Conservation (phyloP, 768 basidiomycete genomes). For the Myochromella boudieri region DNA sequence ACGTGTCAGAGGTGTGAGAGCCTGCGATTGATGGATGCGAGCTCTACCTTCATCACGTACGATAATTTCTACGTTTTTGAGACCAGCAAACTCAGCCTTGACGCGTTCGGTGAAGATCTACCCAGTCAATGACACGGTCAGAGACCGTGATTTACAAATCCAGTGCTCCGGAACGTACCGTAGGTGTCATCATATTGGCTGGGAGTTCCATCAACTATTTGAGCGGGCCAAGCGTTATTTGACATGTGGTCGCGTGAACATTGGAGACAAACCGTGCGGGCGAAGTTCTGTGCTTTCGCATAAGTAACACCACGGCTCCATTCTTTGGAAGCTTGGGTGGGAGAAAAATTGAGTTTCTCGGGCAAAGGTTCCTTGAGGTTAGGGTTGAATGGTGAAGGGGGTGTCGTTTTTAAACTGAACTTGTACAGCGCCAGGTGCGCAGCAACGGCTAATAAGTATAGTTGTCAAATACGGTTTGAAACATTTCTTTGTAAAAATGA, state of each 20-base stretch:
- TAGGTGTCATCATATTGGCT: conserved; percentile 84
- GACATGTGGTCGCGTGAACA: neutral
- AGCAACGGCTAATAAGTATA: conserved; percentile 57
- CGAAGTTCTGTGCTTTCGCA: conserved; percentile 77
- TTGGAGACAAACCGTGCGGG: conserved; percentile 59
- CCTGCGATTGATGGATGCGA: neutral
- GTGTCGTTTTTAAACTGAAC: conserved; percentile 77
- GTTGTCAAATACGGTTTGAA: neutral
- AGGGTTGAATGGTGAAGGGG: conserved; percentile 65
- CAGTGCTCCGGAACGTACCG: conserved; percentile 50
- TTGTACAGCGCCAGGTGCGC: conserved; percentile 74
- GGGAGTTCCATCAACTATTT: conserved; percentile 86
- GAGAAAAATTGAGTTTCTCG: conserved; percentile 47
- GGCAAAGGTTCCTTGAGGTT: conserved; percentile 51
- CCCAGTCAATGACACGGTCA: no score
- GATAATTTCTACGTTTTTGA: conserved; percentile 67
- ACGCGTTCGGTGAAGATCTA: conserved; percentile 74
- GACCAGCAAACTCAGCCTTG: conserved; percentile 59
- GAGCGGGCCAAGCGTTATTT: neutral
- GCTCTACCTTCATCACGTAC: conserved; percentile 73
- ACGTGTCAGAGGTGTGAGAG: conserved; percentile 3
- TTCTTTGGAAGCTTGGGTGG: conserved; percentile 48
- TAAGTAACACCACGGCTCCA: conserved; percentile 78
- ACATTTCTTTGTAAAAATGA: neutral
- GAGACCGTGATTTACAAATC: no score